Percentiles rank a stretch among this genome's conserved stretches.
Evolutionary conservation across 208 protist genomes (phyloP).

Genomic region (Acanthamoeba divionensis): DNA sequence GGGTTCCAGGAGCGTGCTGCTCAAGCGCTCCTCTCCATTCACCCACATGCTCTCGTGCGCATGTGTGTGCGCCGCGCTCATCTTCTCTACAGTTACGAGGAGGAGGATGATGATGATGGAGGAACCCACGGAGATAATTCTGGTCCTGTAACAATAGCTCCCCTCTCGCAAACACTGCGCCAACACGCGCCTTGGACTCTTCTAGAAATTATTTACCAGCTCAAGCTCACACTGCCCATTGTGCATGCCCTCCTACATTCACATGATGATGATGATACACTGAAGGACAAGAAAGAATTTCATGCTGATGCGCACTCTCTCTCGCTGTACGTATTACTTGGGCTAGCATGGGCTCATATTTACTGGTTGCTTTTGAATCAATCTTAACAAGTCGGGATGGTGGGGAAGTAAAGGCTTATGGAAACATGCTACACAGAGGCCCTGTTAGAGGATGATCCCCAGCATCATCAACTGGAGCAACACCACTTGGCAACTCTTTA

Average conservation of each 20-base stretch:
- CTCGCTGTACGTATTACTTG: not conserved
- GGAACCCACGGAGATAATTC: not conserved
- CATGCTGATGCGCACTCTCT: not conserved
- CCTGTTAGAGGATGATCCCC: not conserved
- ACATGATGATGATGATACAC: not conserved
- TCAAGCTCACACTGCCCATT: not conserved
- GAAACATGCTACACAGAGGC: not conserved
- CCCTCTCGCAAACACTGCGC: not conserved
- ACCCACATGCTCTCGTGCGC: not conserved
- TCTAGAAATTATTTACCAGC: not conserved
- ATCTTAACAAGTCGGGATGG: too few species aligned
- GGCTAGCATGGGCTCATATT: not conserved
- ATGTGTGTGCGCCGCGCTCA: not conserved
- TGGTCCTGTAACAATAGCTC: not conserved
- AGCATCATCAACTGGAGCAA: not conserved
- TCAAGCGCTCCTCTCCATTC: not conserved
- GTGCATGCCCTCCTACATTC: not conserved
- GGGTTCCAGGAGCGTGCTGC: not conserved
- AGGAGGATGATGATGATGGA: not conserved
- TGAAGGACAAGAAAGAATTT: not conserved
- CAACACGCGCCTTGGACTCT: slow-evolving; percentile 19
- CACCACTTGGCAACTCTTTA: not conserved
- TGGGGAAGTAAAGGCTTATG: too few species aligned
- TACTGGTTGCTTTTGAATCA: not conserved
- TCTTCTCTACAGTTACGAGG: not conserved